phyloP scores from a whole-genome alignment of 208 protist species.

The Tritrichomonas foetus region DNA sequence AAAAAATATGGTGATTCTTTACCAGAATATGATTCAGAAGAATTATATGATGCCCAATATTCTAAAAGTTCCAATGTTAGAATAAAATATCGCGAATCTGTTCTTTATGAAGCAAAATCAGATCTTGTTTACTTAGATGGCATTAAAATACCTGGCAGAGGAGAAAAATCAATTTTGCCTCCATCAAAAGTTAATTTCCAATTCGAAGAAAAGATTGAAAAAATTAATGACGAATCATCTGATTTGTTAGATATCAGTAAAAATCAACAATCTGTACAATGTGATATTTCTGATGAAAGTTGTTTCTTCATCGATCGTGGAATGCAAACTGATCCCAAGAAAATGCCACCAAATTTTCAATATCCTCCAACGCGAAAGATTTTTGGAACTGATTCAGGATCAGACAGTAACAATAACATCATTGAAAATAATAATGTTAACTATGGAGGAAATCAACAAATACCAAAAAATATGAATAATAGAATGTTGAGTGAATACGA shows the following conservation, averaged over 20 bases:
- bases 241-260: too few relatives aligned
- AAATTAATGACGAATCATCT: too few relatives aligned
- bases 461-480: too few relatives aligned
- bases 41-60: not conserved
- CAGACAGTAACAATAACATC: not conserved
- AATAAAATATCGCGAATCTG: not conserved
- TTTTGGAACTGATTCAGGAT: too few relatives aligned
- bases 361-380: too few relatives aligned
- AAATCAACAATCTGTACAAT: too few relatives aligned
- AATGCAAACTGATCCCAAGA: not conserved
- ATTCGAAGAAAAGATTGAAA: not conserved
- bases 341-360: too few relatives aligned
- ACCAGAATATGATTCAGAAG: constrained; percentile 4
- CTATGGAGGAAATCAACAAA: not conserved
- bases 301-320: not conserved
- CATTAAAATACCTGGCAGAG: not conserved
- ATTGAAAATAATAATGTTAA: not conserved
- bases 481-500: too few relatives aligned
- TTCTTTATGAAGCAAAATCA: not conserved
- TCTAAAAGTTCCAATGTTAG: too few relatives aligned
- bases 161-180: not conserved
- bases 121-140: constrained; percentile 10
- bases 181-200: not conserved
- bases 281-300: too few relatives aligned
- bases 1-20: not conserved